A percentile compares a stretch with the other conserved stretches of the same genome.
These are phyloP conservation scores for Elsinoe ampelina DNA, from an alignment of 2,329 filamentous ascomycete species.

Conservation along the genomic window DNA sequence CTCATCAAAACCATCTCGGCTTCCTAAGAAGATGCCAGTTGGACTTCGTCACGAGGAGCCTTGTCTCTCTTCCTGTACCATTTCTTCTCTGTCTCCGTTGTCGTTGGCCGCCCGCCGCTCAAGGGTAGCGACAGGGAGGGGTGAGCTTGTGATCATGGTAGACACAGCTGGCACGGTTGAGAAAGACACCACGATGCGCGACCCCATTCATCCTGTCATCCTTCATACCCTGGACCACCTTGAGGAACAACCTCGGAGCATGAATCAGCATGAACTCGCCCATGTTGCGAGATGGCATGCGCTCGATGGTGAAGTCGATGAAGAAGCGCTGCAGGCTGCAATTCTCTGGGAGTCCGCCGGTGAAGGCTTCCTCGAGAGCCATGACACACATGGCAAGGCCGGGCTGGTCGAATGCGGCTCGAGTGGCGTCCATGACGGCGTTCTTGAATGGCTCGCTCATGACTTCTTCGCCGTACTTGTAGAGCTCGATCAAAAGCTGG, in stretches of 20 bases:
- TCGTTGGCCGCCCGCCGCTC: background rate
- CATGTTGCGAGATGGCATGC: background rate
- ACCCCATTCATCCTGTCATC: background rate
- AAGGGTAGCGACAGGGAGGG: background rate
- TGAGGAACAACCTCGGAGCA: background rate
- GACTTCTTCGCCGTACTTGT: conserved; percentile 3
- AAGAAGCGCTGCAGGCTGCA: conserved; percentile 1
- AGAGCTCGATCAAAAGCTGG: conserved; percentile 4
- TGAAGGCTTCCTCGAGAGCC: background rate
- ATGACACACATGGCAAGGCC: background rate
- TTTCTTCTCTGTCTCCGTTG: background rate
- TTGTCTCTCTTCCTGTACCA: background rate
- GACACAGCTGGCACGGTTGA: background rate
- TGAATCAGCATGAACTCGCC: background rate
- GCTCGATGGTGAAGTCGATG: background rate
- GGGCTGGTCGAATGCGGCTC: background rate
- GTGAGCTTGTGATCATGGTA: conserved; percentile 6
- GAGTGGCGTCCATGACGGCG: background rate
- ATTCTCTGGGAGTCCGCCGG: background rate
- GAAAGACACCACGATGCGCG: background rate
- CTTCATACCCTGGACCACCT: background rate
- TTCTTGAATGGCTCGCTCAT: conserved; percentile 6
- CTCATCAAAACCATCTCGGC: background rate
- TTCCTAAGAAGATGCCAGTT: no score
- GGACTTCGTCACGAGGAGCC: background rate